Conservation (phyloP, 192 early-diverging fungal species). For the Backusella westeae region DNA sequence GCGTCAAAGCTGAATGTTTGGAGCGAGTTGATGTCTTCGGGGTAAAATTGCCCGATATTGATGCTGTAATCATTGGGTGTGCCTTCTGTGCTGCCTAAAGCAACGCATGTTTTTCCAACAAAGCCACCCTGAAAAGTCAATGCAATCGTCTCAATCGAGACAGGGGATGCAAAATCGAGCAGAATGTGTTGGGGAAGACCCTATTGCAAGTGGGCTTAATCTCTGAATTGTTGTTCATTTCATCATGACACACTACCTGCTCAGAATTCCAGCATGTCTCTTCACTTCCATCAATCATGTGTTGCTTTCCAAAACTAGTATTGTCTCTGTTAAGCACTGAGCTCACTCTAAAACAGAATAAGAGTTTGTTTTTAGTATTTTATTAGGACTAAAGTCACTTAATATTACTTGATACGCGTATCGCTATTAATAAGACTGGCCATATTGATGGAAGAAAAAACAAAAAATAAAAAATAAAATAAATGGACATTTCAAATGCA, state of each 20-base stretch:
- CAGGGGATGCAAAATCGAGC: conserved; percentile 60
- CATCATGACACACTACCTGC: conserved; percentile 44
- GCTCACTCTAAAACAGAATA: conserved; percentile 62
- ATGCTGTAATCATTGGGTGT: conserved; percentile 34
- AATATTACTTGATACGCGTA: conserved; percentile 40
- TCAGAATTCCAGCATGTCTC: conserved; percentile 98
- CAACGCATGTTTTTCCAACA: conserved; percentile 66
- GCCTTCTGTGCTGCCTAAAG: conserved; percentile 44
- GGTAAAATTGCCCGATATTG: conserved; percentile 56
- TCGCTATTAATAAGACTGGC: conserved; percentile 35
- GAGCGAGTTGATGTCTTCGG: conserved; percentile 68
- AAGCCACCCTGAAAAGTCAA: conserved; percentile 91
- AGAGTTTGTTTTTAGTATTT: background rate
- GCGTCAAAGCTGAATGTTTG: conserved; percentile 44
- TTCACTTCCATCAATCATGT: conserved; percentile 69
- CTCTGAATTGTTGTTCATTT: too few species aligned
- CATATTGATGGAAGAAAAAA: conserved; percentile 15
- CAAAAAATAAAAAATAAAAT: background rate
- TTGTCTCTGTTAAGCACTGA: conserved; percentile 84
- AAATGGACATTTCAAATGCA: too few species aligned
- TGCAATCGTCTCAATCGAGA: conserved; percentile 35
- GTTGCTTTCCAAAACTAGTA: conserved; percentile 75
- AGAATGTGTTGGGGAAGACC: conserved; percentile 75
- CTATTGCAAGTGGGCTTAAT: conserved; percentile 20
- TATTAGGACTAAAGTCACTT: background rate